Conservation (phyloP, 192 early-diverging fungal genomes). For the Dispira parvispora region DNA sequence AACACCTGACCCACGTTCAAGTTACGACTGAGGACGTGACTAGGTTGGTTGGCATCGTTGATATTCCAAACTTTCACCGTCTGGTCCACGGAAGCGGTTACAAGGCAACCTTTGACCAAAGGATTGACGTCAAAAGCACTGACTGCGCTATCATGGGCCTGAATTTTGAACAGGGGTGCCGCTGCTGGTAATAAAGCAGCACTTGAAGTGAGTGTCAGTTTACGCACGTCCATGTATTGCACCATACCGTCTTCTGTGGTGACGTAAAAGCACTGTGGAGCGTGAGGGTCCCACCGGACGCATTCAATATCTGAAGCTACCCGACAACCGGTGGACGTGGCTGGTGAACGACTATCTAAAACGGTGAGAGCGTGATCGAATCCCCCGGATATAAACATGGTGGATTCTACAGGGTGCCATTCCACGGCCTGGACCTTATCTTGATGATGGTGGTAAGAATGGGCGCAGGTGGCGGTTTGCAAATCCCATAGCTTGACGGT, state of each 20-base stretch:
- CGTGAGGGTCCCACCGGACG: slow-evolving; percentile 81
- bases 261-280: slow-evolving; percentile 59
- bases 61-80: slow-evolving; percentile 89
- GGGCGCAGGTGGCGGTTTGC: slow-evolving; percentile 42
- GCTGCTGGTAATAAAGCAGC: not conserved
- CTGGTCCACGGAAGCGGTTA: slow-evolving; percentile 85
- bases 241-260: slow-evolving; percentile 86
- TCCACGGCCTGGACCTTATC: slow-evolving; percentile 81
- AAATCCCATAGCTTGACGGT: slow-evolving; percentile 99
- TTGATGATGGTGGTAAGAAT: slow-evolving; percentile 71
- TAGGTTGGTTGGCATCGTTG: slow-evolving; percentile 43
- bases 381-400: slow-evolving; percentile 75
- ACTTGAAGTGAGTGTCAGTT: slow-evolving; percentile 16
- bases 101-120: slow-evolving; percentile 56
- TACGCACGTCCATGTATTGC: slow-evolving; percentile 72
- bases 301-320: slow-evolving; percentile 79
- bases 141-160: slow-evolving; percentile 85
- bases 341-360: slow-evolving; percentile 83
- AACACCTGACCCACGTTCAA: slow-evolving; percentile 77
- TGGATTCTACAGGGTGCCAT: slow-evolving; percentile 82
- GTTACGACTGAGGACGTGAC: slow-evolving; percentile 74
- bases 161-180: slow-evolving; percentile 66
- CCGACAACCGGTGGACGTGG: slow-evolving; percentile 43
- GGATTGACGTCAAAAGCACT: slow-evolving; percentile 76
- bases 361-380: slow-evolving; percentile 80